These are phyloP conservation scores for Atkinsonella texensis DNA, from an alignment of 2,329 filamentous ascomycete genomes.

Conservation along the genomic window DNA sequence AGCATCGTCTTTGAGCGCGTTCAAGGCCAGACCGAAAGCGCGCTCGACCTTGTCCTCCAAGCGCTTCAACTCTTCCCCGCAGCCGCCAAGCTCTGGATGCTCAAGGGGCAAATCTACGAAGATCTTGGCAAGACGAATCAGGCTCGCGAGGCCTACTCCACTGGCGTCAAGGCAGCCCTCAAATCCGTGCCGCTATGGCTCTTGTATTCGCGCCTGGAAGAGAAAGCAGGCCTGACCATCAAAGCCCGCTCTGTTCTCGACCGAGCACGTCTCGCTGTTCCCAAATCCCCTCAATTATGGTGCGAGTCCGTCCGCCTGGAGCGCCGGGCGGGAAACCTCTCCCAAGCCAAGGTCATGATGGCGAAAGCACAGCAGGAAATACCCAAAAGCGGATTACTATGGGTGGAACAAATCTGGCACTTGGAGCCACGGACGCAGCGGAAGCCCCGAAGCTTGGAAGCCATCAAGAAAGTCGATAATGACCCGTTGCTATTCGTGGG, in stretches of 20 bases:
- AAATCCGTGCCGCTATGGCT: slow-evolving; percentile 82
- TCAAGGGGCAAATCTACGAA: slow-evolving; percentile 97
- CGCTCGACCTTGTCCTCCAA: slow-evolving; percentile 77
- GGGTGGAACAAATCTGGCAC: slow-evolving; percentile 92
- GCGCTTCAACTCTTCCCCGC: slow-evolving; percentile 78
- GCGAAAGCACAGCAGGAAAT: slow-evolving; percentile 86
- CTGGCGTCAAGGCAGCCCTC: slow-evolving; percentile 77
- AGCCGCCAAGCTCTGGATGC: slow-evolving; percentile 88
- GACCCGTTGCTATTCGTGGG: slow-evolving; percentile 82
- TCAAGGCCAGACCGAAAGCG: slow-evolving; percentile 63
- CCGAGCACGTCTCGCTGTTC: slow-evolving; percentile 74
- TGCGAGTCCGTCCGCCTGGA: slow-evolving; percentile 91
- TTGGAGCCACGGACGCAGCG: slow-evolving; percentile 85
- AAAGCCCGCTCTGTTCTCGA: slow-evolving; percentile 93
- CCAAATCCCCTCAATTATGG: slow-evolving; percentile 77
- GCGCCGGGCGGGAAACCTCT: slow-evolving; percentile 68
- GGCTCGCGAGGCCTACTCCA: slow-evolving; percentile 79
- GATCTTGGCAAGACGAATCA: slow-evolving; percentile 65
- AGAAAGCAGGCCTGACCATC: slow-evolving; percentile 69
- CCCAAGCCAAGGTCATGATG: slow-evolving; percentile 85
- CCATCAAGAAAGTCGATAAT: slow-evolving; percentile 93
- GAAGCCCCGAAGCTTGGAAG: slow-evolving; percentile 81
- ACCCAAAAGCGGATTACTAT: slow-evolving; percentile 75
- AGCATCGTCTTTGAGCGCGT: slow-evolving; percentile 88
- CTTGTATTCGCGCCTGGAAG: slow-evolving; percentile 77